These are phyloP conservation scores for Puccinia novopanici DNA, from an alignment of 1,284 basidiomycete genomes.

Conservation along the genomic window DNA sequence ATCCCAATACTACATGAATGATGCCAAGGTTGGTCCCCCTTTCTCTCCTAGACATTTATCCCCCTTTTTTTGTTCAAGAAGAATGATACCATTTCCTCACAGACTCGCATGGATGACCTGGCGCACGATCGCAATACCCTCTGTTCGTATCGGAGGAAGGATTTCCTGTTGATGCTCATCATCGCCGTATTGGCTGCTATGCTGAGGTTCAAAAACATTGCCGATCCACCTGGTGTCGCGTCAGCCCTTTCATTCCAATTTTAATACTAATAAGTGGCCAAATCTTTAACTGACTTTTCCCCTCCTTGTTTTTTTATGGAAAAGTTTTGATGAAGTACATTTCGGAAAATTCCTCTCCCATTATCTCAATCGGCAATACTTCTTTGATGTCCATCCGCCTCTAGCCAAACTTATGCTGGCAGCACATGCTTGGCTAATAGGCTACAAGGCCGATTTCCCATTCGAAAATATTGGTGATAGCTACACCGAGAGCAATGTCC, in stretches of 20 bases:
- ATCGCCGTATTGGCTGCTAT: conserved; percentile 59
- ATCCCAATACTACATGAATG: not conserved
- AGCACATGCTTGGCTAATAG: conserved; percentile 90
- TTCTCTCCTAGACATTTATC: not conserved
- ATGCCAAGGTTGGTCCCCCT: not conserved
- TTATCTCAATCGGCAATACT: conserved; percentile 88
- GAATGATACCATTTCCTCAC: not conserved
- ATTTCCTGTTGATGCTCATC: conserved; percentile 52
- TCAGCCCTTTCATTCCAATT: conserved; percentile 57
- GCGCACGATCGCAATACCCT: conserved; percentile 6
- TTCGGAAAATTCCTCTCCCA: conserved; percentile 90
- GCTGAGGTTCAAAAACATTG: conserved; percentile 88
- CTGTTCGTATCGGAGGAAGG: conserved; percentile 32
- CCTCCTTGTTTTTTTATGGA: not conserved
- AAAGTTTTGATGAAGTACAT: conserved; percentile 92
- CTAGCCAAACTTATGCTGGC: conserved; percentile 90
- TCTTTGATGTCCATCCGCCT: conserved; percentile 98
- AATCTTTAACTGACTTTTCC: not conserved
- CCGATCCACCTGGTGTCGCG: conserved; percentile 91
- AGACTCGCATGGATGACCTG: not conserved
- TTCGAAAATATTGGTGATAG: conserved; percentile 96
- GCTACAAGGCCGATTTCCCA: conserved; percentile 88
- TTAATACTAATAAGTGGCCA: not conserved
- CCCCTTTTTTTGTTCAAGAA: not conserved
- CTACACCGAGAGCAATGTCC: conserved; percentile 82